Base-by-base conservation (phyloP, 2,329 filamentous ascomycete species). In the Bipolaris cookei region DNA sequence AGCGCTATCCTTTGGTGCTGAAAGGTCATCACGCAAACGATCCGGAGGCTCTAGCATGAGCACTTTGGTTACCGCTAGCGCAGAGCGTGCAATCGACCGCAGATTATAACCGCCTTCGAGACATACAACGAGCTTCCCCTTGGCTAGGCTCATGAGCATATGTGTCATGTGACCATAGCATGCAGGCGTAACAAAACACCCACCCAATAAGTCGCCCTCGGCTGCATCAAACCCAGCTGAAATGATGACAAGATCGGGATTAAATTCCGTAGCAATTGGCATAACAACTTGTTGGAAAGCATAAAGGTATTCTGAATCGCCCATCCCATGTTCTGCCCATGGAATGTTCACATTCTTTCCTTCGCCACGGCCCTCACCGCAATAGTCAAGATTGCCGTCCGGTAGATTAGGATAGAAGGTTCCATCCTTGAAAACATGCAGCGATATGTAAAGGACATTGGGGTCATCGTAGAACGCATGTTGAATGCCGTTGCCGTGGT, bases 91-190 rank as follows among this genome's bases (percentile, higher is more conserved):
- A 56, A 99, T 99, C 0, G 95, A 95, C 45, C 87, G 82, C 21
- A 99, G 86, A 68, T 98, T 98, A 77, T 99, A 99, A 7, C 95
- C 95, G 20, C 95, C 95, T 76, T 99, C 95, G 2, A 99, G 83
- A 72, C 93, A 97, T 7, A 97, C 94, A 2, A 91, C 90, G 13
- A 99, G 84, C 72, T 93, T 97, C 25, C 95, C 95, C 42, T 88
- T 84, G 0, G 95, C 94, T 18, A 99, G 82, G 2, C 91, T 92
- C 93, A 97, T 98, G 45, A 99, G 85, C 94, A 98, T 97, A 73
- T 97, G 92, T 14, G 95, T 98, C 95, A 99, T 98, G 72, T 99
- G 94, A 13, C 93, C 91, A 73, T 98, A 99, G 72, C 95, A 96
- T 4, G 88, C 80, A 0, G 95, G 95, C 1, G 92, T 90, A 4